Evolutionary conservation across 1,284 basidiomycete species (phyloP), one percentile per base, ranked within the genome.

Genomic region (Sanghuangporus weigelae): DNA sequence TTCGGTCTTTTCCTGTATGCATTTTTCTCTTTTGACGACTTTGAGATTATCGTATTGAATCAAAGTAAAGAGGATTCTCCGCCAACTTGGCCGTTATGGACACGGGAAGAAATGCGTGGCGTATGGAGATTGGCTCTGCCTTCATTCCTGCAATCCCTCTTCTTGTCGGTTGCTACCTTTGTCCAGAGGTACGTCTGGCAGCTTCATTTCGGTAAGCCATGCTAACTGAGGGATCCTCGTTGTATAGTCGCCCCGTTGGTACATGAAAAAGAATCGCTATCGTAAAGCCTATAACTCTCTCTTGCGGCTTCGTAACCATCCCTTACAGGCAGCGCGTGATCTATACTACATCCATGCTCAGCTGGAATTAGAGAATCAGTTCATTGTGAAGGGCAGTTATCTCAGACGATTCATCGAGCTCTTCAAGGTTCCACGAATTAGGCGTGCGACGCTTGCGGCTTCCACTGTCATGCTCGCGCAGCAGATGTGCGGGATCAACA

Each of bases 401-500:
- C 79, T 77, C 77, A 57, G 69, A 71, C 80, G 86, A 16, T 81
- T 87, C 70, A 55, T 75, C 42, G 84, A 90, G 68, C 77, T 90
- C 50, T 90, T 90, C 76, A 84, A 81, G 10, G 76, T 90, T 55
- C 87, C 84, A 46, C 81, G 90, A 66, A 75, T 87, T 69, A 79
- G 90, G 61, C 82, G 90, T 60, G 90, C 88, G 0, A 86, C 89
- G 0, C 77, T 87, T n/a, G 89, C 85, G 0, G 82, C 84, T 23
- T 84, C 78, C 54, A 79, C 84, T 31, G 86, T 89, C 71, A 90
- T 89, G 87, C 78, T 89, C 63, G 84, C 80, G 14, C 81, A 84
- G 70, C 84, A 84, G 69, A 82, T 85, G 77, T 84, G 80, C 65
- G 81, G 82, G 56, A 79, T 68, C 62, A 79, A 81, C 71, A 76